Conservation (phyloP, 306 rosid species). For the Rosa lucieae region DNA sequence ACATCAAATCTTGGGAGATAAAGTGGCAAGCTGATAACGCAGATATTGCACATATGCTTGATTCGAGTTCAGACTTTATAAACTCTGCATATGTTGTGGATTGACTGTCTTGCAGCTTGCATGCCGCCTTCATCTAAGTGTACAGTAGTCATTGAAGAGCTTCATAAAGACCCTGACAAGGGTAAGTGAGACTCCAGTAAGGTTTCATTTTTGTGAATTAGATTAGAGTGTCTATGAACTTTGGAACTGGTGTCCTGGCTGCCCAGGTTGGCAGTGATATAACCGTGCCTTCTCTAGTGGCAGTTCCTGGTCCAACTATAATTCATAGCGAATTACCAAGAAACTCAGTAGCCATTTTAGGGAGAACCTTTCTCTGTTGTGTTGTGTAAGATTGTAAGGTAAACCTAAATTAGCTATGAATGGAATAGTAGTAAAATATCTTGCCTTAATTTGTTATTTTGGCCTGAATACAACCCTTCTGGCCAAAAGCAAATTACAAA, state of each 20-base stretch:
- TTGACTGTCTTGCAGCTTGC: slow-evolving; percentile 46
- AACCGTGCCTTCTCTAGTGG: slow-evolving; percentile 95
- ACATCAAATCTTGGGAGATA: slow-evolving; percentile 24
- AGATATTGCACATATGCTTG: slow-evolving; percentile 23
- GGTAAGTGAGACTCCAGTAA: slow-evolving; percentile 28
- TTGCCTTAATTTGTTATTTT: slow-evolving; percentile 8
- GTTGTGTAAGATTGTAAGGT: slow-evolving; percentile 17
- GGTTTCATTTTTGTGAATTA: slow-evolving; percentile 49
- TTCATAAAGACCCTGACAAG: slow-evolving; percentile 46
- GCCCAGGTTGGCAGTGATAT: slow-evolving; percentile 98
- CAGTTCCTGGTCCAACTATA: slow-evolving; percentile 71
- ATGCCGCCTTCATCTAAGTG: slow-evolving; percentile 44
- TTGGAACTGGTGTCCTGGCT: slow-evolving; percentile 75
- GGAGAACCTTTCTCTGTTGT: slow-evolving; percentile 33
- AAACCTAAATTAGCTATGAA: slow-evolving; percentile 15
- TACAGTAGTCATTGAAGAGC: slow-evolving; percentile 67
- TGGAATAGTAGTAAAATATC: slow-evolving; percentile 1
- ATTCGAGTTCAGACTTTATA: slow-evolving; percentile 10
- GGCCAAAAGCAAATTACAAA: not conserved
- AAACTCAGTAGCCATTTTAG: slow-evolving; percentile 54
- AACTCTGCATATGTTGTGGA: slow-evolving; percentile 35
- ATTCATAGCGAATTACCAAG: slow-evolving; percentile 45
- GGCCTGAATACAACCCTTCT: slow-evolving; percentile 3
- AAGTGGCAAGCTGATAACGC: slow-evolving; percentile 33
- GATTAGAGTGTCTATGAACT: slow-evolving; percentile 50